Evolutionary conservation across 441 rosid species (phyloP), one percentile per base, ranked within the genome.

Genomic region (Erodium chrysanthum): DNA sequence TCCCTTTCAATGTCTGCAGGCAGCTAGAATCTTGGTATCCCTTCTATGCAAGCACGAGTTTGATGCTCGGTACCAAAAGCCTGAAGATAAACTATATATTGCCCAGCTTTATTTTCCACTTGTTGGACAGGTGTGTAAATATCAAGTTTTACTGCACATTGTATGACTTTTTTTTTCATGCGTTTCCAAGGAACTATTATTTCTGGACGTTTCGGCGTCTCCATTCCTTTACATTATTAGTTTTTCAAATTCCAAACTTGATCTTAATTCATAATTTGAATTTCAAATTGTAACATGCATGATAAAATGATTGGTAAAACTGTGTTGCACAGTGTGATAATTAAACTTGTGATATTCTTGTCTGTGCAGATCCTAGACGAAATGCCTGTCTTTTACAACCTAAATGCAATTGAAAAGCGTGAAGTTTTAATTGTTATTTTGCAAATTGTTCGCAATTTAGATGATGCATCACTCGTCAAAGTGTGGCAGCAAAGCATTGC

Each of bases 401-500:
- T 95, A 75, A 95, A 86, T 86, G 86, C 92, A 29, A 84, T 86
- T 72, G 99, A 92, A 80, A 95, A 95, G 88, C 97, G 97, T 71
- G 99, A 95, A 87, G 96, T 90, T 75, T 79, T 95, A 71, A 85
- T 95, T 73, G 93, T 85, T 71, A 84, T 87, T 71, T 72, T 92
- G 85, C 98, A 95, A 89, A 89, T 90, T 68, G 86, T 95, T 74
- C 95, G 98, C 69, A 95, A 95, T 81, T 84, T 95, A 76, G 99
- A 95, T 85, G 97, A 95, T 69, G 71, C 80, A 69, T 95, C 99
- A 44, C 88, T 90, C 75, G 90, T 83, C 73, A 92, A 92, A 83
- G 96, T 93, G 10, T 95, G 99, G 99, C 98, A 92, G 85, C 98
- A 90, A 82, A 95, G 97, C 84, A 84, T 92, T 50, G 99, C 97